A percentile compares a stretch with the other conserved stretches of the same genome.
These are phyloP conservation scores for Neurospora sublineolata DNA, from an alignment of 495 filamentous ascomycete genomes.

Conservation along the genomic window DNA sequence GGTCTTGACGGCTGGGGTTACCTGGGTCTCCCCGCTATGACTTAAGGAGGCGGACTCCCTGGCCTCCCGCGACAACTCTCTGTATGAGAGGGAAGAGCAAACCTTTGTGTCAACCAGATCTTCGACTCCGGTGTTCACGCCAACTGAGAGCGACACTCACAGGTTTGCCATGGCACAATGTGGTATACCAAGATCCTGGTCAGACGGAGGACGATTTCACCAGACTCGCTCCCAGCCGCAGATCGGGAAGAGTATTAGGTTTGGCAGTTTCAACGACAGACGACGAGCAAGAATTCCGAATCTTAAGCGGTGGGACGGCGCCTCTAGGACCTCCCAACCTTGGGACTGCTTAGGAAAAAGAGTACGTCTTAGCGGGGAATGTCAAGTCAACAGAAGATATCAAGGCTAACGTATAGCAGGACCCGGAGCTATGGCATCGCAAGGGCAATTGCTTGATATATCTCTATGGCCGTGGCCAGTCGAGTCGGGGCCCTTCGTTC, in stretches of 20 bases:
- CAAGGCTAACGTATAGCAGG: constrained; percentile 22
- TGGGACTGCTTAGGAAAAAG: constrained; percentile 42
- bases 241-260: neutral
- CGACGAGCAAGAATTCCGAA: constrained; percentile 10
- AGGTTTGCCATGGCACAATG: neutral
- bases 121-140: neutral
- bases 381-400: neutral
- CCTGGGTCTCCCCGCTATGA: neutral
- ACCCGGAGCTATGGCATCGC: constrained; percentile 52
- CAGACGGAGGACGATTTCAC: neutral
- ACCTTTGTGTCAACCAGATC: neutral
- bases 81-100: neutral
- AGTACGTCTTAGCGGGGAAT: constrained; percentile 22
- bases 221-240: neutral
- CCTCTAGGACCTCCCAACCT: constrained; percentile 28
- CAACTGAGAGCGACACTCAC: neutral
- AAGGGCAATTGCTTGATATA: constrained; percentile 53
- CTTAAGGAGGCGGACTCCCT: neutral
- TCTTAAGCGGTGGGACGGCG: constrained; percentile 47
- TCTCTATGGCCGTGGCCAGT: constrained; percentile 48
- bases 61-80: neutral
- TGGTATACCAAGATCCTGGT: neutral
- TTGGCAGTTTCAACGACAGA: constrained; percentile 11
- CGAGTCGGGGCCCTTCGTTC: constrained; percentile 49
- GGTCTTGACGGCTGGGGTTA: neutral